Conservation (phyloP, 2,329 filamentous ascomycete genomes). For the Fusarium sp. region DNA sequence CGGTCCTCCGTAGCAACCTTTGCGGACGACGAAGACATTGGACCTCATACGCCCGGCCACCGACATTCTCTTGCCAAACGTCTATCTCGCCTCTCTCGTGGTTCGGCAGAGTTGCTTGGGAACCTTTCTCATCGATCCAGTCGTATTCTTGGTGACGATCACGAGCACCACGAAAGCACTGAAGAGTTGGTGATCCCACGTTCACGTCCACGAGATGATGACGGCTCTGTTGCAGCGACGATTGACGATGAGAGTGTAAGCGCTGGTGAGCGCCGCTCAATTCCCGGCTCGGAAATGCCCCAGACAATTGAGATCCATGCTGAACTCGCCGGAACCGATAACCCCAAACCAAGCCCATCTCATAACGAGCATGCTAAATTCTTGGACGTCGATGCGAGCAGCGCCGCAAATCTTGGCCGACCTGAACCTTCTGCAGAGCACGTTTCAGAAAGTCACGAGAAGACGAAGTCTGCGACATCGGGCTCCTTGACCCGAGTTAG, state of each 20-base stretch:
- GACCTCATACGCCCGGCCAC: conserved; percentile 43
- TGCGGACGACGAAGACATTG: conserved; percentile 71
- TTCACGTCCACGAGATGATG: conserved; percentile 57
- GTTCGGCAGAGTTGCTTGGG: conserved; percentile 62
- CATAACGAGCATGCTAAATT: conserved; percentile 24
- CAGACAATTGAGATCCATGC: conserved; percentile 59
- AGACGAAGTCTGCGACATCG: conserved; percentile 60
- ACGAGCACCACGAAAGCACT: conserved; percentile 55
- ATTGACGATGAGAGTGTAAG: conserved; percentile 67
- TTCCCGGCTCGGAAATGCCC: conserved; percentile 40
- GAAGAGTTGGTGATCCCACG: conserved; percentile 63
- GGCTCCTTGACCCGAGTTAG: conserved; percentile 61
- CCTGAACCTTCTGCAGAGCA: conserved; percentile 19
- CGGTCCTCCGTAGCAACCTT: conserved; percentile 80
- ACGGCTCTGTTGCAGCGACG: conserved; percentile 71
- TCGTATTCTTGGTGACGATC: conserved; percentile 30
- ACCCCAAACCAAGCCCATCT: conserved; percentile 26
- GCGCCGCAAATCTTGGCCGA: conserved; percentile 17
- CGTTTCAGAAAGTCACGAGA: conserved; percentile 47
- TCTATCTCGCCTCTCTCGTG: conserved; percentile 66
- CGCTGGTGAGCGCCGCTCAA: conserved; percentile 56
- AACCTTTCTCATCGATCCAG: conserved; percentile 59
- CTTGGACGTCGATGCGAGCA: conserved; percentile 17
- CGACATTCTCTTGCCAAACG: conserved; percentile 63
- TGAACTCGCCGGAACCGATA: conserved; percentile 51